These are phyloP conservation scores for Penicillium macrosclerotiorum DNA, from an alignment of 495 filamentous ascomycete species.

Conservation along the genomic window DNA sequence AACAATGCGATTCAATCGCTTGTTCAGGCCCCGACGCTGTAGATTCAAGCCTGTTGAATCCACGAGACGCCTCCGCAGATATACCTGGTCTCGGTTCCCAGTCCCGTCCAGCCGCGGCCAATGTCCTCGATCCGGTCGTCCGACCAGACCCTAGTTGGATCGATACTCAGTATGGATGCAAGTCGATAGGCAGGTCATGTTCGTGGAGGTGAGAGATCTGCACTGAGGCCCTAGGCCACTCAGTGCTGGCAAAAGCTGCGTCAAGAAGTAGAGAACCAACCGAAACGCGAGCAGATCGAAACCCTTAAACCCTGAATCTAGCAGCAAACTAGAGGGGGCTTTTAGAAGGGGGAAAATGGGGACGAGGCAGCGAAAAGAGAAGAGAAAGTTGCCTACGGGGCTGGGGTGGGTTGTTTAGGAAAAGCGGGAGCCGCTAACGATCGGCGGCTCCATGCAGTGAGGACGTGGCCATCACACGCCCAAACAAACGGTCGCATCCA, in stretches of 20 bases:
- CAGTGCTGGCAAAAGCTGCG: constrained; percentile 36
- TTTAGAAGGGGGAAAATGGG: not conserved
- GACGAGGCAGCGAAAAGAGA: constrained; percentile 7
- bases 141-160: constrained; percentile 15
- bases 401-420: constrained; percentile 22
- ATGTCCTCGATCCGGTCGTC: not conserved
- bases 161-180: constrained; percentile 17
- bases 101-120: not conserved
- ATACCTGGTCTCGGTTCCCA: not conserved
- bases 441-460: constrained; percentile 28
- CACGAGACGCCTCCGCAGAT: not conserved
- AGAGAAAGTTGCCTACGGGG: constrained; percentile 15
- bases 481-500: constrained; percentile 12
- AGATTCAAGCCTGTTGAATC: not conserved
- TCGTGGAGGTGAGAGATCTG: constrained; percentile 30
- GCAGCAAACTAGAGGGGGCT: constrained; percentile 1
- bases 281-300: not conserved
- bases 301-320: not conserved
- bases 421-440: constrained; percentile 31
- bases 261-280: not conserved
- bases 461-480: constrained; percentile 31
- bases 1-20: constrained; percentile 1
- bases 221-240: constrained; percentile 38
- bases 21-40: not conserved
- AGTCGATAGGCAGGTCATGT: constrained; percentile 34